phyloP scores from a whole-genome alignment of 2,329 filamentous ascomycete genomes.

The Calonectria hongkongensis region DNA sequence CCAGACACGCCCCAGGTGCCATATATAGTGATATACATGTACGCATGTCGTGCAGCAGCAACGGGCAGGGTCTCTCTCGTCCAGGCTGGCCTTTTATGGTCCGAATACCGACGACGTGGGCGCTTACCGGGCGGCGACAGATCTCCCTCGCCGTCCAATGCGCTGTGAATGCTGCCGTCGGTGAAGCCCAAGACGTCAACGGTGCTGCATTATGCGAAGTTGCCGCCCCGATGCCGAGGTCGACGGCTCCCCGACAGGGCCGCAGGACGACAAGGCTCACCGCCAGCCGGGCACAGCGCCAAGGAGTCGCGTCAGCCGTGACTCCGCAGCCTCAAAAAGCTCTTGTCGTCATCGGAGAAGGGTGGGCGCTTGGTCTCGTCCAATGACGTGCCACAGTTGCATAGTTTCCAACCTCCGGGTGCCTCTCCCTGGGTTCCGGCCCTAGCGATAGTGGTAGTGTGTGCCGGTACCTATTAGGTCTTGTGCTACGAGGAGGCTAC shows the following conservation, averaged over 20 bases:
- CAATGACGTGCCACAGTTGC: constrained; percentile 45
- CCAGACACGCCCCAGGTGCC: constrained; percentile 47
- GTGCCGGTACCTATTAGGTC: constrained; percentile 50
- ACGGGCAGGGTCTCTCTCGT: constrained; percentile 47
- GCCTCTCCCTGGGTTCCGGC: constrained; percentile 54
- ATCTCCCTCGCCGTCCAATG: constrained; percentile 51
- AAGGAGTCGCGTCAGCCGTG: constrained; percentile 51
- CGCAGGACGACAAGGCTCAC: constrained; percentile 44
- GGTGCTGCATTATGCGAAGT: constrained; percentile 28
- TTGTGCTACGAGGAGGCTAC: constrained; percentile 52
- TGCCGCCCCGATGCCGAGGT: constrained; percentile 27
- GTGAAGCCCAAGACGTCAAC: constrained; percentile 52
- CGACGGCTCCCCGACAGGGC: constrained; percentile 39
- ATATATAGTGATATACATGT: constrained; percentile 48
- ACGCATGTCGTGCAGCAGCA: constrained; percentile 55
- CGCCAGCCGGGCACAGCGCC: constrained; percentile 39
- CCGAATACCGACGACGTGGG: constrained; percentile 56
- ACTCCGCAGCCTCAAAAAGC: constrained; percentile 41
- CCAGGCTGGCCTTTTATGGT: constrained; percentile 44
- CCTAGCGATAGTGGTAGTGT: constrained; percentile 44
- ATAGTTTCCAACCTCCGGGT: constrained; percentile 48
- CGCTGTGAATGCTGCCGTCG: constrained; percentile 51
- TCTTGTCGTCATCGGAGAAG: constrained; percentile 52
- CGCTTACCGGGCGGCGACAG: constrained; percentile 51
- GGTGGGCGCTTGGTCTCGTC: constrained; percentile 46